phyloP scores from a whole-genome alignment of 306 rosid species.

The Cicer cuneatum region DNA sequence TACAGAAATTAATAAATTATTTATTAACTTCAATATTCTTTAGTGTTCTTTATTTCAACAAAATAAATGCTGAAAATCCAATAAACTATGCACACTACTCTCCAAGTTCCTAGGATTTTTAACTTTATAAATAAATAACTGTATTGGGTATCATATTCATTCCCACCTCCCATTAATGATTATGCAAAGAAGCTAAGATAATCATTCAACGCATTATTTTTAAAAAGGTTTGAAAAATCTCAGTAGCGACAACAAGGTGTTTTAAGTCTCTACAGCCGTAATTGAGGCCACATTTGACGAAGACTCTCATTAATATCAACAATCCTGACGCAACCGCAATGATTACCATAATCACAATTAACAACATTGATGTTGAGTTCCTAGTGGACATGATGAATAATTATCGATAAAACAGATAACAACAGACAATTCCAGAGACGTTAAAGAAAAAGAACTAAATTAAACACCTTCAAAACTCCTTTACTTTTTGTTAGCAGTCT shows the following conservation, averaged over 20 bases:
- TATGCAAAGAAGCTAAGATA: neutral
- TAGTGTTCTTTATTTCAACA: neutral
- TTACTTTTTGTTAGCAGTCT: neutral
- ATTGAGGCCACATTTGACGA: neutral
- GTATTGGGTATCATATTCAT: neutral
- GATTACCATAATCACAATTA: neutral
- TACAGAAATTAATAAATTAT: slow-evolving; percentile 11
- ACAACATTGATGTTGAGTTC: neutral
- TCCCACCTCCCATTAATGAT: neutral
- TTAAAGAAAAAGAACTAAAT: slow-evolving; percentile 4
- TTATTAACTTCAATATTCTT: neutral
- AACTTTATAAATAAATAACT: neutral
- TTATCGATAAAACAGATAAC: neutral
- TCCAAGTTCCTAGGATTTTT: neutral
- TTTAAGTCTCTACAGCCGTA: neutral
- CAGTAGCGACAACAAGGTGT: neutral
- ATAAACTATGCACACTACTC: neutral
- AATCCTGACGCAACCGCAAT: neutral
- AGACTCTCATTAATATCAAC: neutral
- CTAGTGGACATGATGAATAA: neutral
- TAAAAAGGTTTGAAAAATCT: neutral
- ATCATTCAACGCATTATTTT: neutral
- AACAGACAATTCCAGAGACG: slow-evolving; percentile 12
- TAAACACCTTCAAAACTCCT: neutral
- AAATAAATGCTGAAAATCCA: slow-evolving; percentile 3